These are phyloP conservation scores for Stemphylium beticola DNA, from an alignment of 2,329 filamentous ascomycete species.

Conservation along the genomic window DNA sequence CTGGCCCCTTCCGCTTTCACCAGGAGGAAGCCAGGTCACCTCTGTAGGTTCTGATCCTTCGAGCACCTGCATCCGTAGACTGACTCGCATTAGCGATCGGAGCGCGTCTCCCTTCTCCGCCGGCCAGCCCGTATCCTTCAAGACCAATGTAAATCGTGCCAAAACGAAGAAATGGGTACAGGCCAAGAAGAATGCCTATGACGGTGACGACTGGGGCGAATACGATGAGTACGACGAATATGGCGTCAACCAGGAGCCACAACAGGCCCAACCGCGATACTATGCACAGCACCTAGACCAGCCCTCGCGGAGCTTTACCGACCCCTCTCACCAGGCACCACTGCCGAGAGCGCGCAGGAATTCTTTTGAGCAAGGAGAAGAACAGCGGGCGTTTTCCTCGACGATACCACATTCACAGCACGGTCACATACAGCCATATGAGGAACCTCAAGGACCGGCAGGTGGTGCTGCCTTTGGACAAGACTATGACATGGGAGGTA, in stretches of 20 bases:
- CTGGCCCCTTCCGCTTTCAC: constrained; percentile 50
- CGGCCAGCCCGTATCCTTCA: constrained; percentile 66
- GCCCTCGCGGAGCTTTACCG: constrained; percentile 49
- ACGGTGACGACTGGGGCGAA: constrained; percentile 91
- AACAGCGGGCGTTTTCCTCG: constrained; percentile 58
- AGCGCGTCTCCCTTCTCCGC: constrained; percentile 33
- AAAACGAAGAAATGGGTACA: constrained; percentile 97
- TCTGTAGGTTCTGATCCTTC: constrained; percentile 38
- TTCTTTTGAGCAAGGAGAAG: constrained; percentile 63
- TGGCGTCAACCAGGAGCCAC: constrained; percentile 56
- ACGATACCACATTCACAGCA: constrained; percentile 31
- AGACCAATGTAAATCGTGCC: constrained; percentile 83
- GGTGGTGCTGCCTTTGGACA: constrained; percentile 39
- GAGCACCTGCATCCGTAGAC: constrained; percentile 1
- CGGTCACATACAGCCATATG: constrained; percentile 16
- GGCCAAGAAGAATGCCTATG: constrained; percentile 84
- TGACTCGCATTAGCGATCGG: constrained; percentile 35
- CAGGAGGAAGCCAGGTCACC: constrained; percentile 46
- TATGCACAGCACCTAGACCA: constrained; percentile 38
- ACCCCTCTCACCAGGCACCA: constrained; percentile 44
- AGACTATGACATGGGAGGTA: constrained; percentile 46
- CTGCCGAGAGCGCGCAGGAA: constrained; percentile 47
- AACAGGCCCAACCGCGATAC: constrained; percentile 52
- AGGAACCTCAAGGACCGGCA: constrained; percentile 26
- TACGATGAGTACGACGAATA: constrained; percentile 63